Evolutionary conservation across 202 grass and related monocot genomes (phyloP), one percentile per base, ranked within the genome.

Genomic region (Bolboschoenoplectus hybrid): DNA sequence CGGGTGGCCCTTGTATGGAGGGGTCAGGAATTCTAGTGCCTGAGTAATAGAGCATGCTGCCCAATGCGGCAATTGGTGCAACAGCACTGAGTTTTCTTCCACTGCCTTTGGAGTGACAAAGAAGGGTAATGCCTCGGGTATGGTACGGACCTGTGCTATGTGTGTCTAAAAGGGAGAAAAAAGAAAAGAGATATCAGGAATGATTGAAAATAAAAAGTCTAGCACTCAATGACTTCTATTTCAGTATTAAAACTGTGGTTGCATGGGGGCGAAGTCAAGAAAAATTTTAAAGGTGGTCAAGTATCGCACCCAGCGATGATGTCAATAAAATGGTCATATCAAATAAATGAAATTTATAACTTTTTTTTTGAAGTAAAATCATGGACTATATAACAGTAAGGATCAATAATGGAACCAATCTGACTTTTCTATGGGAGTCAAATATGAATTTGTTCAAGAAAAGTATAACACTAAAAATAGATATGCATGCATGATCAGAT

Each of bases 61-160:
- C 97, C 97, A 99, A 82, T 99, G 97, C 7, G 93, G 93, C 65
- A 99, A 86, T 92, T 99, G 97, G 62, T 99, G 93, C 84, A 99
- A 87, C 76, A 99, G 76, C 52, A 88, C 82, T 35, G 97, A 99
- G 82, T 99, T 96, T 84, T 99, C 97, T n/a, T 99, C 93, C 64
- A 99, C 92, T 63, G 97, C 97, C 88, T 99, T 99, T 51, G 97
- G 93, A 80, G 92, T 99, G 61, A 99, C 94, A 82, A 99, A 99
- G 88, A 99, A 99, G 2, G 97, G 90, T 86, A 99, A 90, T 89
- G 92, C 97, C 89, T 99, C 93, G 60, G 97, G 97, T 86, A 99
- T 90, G 57, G 92, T 96, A 81, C 97, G 91, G 50, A 99, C 91
- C 88, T 96, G 89, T 61, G 89, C 73, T 92, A 96, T 92, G 76